Conservation (phyloP, 768 basidiomycete genomes). For the Psilocybe sp. region DNA sequence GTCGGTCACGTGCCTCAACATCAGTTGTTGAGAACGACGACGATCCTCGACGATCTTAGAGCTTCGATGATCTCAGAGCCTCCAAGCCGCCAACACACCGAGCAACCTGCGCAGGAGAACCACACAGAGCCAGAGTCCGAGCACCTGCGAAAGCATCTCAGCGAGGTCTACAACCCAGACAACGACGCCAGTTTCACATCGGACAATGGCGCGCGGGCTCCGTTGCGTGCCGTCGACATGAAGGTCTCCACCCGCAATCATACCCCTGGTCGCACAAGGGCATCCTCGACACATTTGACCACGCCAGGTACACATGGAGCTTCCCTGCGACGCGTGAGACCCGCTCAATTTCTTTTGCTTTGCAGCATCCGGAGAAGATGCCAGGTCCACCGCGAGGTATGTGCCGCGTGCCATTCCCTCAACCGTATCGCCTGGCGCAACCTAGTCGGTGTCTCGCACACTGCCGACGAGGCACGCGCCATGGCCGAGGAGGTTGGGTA, state of each 20-base stretch:
- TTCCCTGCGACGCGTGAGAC: neutral
- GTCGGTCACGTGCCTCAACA: slow-evolving; percentile 32
- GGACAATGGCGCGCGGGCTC: slow-evolving; percentile 34
- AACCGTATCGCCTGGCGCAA: slow-evolving; percentile 99
- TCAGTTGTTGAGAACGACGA: slow-evolving; percentile 39
- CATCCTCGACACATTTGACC: slow-evolving; percentile 88
- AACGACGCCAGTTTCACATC: slow-evolving; percentile 38
- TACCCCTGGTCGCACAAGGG: slow-evolving; percentile 96
- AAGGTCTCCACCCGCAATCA: slow-evolving; percentile 83
- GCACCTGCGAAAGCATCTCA: slow-evolving; percentile 55
- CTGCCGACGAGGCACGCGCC: slow-evolving; percentile 80
- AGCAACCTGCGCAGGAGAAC: slow-evolving; percentile 31
- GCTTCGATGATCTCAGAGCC: slow-evolving; percentile 31
- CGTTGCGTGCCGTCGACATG: slow-evolving; percentile 58
- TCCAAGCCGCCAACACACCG: slow-evolving; percentile 18
- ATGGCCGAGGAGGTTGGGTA: slow-evolving; percentile 99
- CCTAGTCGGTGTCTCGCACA: slow-evolving; percentile 96
- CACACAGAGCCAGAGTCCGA: slow-evolving; percentile 38
- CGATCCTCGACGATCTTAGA: too few relatives aligned
- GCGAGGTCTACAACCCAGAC: slow-evolving; percentile 51
- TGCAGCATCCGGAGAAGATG: slow-evolving; percentile 90
- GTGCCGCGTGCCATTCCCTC: slow-evolving; percentile 97
- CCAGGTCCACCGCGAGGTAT: slow-evolving; percentile 98
- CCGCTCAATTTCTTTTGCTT: slow-evolving; percentile 13
- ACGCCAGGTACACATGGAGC: slow-evolving; percentile 77